A percentile compares a stretch with the other conserved stretches of the same genome.
phyloP scores from a whole-genome alignment of 2,329 filamentous ascomycete genomes.

The Madurella mycetomatis region DNA sequence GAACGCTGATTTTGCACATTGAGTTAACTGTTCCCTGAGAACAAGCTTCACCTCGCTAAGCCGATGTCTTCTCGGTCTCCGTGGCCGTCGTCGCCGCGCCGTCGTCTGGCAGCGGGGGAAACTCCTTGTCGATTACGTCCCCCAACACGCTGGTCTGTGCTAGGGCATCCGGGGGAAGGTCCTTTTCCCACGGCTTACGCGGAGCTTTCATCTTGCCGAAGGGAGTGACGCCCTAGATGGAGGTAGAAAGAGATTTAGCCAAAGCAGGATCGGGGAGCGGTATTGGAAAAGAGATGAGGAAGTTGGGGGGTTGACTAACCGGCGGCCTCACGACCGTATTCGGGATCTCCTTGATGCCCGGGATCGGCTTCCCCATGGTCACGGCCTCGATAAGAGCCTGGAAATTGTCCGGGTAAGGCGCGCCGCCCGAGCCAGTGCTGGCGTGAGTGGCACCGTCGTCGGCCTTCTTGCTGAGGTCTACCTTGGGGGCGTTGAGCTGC shows the following conservation, averaged over 20 bases:
- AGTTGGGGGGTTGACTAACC: conserved; percentile 40
- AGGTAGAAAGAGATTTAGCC: neutral
- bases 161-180: conserved; percentile 1
- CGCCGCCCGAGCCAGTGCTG: conserved; percentile 28
- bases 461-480: conserved; percentile 42
- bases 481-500: conserved; percentile 48
- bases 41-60: neutral
- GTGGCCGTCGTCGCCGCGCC: neutral
- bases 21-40: neutral
- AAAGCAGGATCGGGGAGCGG: no score
- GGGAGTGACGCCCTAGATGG: conserved; percentile 38
- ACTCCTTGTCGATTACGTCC: conserved; percentile 33
- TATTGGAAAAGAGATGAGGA: conserved; percentile 1
- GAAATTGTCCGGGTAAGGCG: conserved; percentile 78
- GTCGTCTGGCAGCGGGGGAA: conserved; percentile 30
- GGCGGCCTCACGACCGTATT: conserved; percentile 70
- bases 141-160: conserved; percentile 21
- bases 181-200: conserved; percentile 72
- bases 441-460: conserved; percentile 26
- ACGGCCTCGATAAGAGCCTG: conserved; percentile 83
- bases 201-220: conserved; percentile 46
- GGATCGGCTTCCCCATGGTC: conserved; percentile 74
- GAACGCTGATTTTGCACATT: neutral
- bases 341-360: conserved; percentile 83
- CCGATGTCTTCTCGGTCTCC: neutral